phyloP scores from a whole-genome alignment of 2,329 filamentous ascomycete species.

The Trichoderma arundinaceum region DNA sequence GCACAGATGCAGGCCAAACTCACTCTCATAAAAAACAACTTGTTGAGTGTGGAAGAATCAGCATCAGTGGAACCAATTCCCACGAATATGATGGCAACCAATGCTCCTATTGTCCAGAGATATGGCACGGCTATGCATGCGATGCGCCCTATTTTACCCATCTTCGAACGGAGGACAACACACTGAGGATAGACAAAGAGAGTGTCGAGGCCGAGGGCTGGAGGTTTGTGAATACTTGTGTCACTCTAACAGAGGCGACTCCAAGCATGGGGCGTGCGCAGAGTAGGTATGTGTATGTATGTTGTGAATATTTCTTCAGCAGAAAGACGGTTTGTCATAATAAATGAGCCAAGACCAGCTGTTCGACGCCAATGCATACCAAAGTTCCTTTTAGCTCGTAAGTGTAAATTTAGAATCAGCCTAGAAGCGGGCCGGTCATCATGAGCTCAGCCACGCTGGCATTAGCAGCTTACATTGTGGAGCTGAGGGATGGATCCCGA shows the following conservation, averaged over 20 bases:
- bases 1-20: neutral
- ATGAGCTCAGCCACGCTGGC: constrained; percentile 26
- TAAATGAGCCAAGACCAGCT: constrained; percentile 14
- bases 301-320: constrained; percentile 5
- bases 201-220: neutral
- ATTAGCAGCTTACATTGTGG: constrained; percentile 19
- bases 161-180: neutral
- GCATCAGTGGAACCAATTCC: constrained; percentile 21
- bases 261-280: neutral
- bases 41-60: constrained; percentile 12
- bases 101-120: constrained; percentile 23
- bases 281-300: neutral
- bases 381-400: neutral
- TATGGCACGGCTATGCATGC: constrained; percentile 22
- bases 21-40: constrained; percentile 25
- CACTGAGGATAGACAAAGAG: neutral
- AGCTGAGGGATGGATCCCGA: neutral
- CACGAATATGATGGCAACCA: constrained; percentile 20
- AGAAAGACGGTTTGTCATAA: constrained; percentile 3
- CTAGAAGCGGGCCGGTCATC: constrained; percentile 27
- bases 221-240: neutral
- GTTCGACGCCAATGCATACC: constrained; percentile 11
- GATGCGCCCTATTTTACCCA: constrained; percentile 15
- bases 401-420: constrained; percentile 24
- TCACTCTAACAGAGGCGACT: neutral